Conservation (phyloP, 2,329 filamentous ascomycete genomes). For the Cadophora sp. region DNA sequence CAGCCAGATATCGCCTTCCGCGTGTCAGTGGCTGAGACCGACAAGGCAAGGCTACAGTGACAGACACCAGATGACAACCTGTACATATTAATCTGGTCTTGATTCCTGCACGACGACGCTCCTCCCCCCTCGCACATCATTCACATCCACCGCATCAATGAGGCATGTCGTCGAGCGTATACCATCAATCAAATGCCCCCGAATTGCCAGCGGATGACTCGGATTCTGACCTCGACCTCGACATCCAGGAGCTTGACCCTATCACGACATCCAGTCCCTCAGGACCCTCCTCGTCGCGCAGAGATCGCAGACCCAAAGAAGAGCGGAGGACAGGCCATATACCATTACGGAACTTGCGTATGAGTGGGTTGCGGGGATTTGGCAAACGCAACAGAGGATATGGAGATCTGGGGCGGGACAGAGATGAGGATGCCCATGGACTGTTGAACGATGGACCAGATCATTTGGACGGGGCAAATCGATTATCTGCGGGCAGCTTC, state of each 20-base stretch:
- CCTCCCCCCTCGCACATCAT: neutral
- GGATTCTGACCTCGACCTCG: conserved; percentile 78
- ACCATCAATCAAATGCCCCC: conserved; percentile 51
- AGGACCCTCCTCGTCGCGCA: conserved; percentile 38
- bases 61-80: conserved; percentile 11
- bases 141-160: conserved; percentile 42
- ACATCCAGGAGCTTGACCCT: conserved; percentile 82
- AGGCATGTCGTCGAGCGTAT: conserved; percentile 47
- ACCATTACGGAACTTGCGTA: conserved; percentile 73
- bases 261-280: conserved; percentile 40
- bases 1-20: conserved; percentile 7
- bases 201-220: conserved; percentile 72
- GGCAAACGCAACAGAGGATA: conserved; percentile 59
- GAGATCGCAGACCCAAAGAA: conserved; percentile 40
- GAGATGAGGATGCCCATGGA: conserved; percentile 69
- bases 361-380: conserved; percentile 65
- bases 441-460: conserved; percentile 69
- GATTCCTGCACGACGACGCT: neutral
- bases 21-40: conserved; percentile 36
- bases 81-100: neutral
- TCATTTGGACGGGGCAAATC: conserved; percentile 51
- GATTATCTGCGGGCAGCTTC: conserved; percentile 65
- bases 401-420: conserved; percentile 64
- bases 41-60: conserved; percentile 35
- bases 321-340: conserved; percentile 54